phyloP scores from a whole-genome alignment of 768 basidiomycete genomes.

The Boletales sp. region DNA sequence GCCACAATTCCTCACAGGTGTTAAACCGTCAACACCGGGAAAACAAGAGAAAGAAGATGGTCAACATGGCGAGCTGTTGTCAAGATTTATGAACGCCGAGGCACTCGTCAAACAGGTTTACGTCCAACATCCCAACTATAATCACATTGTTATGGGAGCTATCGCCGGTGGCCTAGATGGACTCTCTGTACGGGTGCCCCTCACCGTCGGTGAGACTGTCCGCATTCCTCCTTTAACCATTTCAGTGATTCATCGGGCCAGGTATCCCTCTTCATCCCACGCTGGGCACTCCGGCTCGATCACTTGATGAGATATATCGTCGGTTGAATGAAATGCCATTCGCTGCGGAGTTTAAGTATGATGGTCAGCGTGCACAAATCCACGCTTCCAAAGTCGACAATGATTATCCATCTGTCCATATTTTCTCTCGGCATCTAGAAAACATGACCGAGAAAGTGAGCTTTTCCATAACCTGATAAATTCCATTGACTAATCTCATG shows the following conservation, averaged over 20 bases:
- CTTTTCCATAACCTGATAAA: not conserved
- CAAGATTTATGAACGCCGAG: slow-evolving; percentile 56
- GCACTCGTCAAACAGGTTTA: slow-evolving; percentile 66
- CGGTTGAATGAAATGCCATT: slow-evolving; percentile 65
- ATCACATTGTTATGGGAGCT: slow-evolving; percentile 60
- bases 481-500: slow-evolving; percentile 9
- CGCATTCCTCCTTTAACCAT: slow-evolving; percentile 2
- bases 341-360: slow-evolving; percentile 88
- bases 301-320: slow-evolving; percentile 79
- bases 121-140: slow-evolving; percentile 75
- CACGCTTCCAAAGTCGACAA: slow-evolving; percentile 42
- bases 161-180: slow-evolving; percentile 58
- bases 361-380: slow-evolving; percentile 84
- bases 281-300: slow-evolving; percentile 82
- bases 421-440: slow-evolving; percentile 89
- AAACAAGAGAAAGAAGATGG: slow-evolving; percentile 29
- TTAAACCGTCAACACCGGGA: slow-evolving; percentile 12
- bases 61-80: slow-evolving; percentile 34
- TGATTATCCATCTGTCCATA: slow-evolving; percentile 40
- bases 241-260: slow-evolving; percentile 23
- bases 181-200: slow-evolving; percentile 55
- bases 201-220: slow-evolving; percentile 60
- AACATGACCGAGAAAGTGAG: slow-evolving; percentile 86
- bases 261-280: slow-evolving; percentile 85
- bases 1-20: slow-evolving; percentile 15